Evolutionary conservation across 2,329 filamentous ascomycete species (phyloP).

Genomic region (Aspergillus transmontanensis): DNA sequence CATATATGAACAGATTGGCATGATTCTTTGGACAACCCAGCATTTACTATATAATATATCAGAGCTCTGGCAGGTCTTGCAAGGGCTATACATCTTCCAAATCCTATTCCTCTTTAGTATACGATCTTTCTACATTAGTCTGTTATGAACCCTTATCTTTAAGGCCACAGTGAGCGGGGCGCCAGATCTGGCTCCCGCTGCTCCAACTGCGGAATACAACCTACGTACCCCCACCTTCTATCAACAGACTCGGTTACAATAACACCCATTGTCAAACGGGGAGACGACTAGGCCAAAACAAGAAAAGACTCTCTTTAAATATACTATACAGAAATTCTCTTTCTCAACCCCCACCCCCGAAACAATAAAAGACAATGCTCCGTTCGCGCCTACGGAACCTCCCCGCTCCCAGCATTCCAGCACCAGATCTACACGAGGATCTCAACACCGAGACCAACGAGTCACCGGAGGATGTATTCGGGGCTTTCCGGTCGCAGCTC

Average conservation of each 20-base stretch:
- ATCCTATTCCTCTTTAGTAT: neutral
- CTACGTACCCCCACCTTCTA: neutral
- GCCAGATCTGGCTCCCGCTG: neutral
- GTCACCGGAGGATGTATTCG: too few relatives aligned
- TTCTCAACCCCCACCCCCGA: neutral
- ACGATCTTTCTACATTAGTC: neutral
- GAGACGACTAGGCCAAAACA: neutral
- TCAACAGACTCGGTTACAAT: neutral
- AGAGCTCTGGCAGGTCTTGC: neutral
- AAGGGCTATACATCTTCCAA: neutral
- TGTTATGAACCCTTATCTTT: neutral
- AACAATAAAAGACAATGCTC: neutral
- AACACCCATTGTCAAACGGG: neutral
- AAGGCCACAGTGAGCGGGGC: neutral
- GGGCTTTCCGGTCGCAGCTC: too few relatives aligned
- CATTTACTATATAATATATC: conserved; percentile 2
- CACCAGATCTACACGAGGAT: too few relatives aligned
- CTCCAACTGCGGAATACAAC: too few relatives aligned
- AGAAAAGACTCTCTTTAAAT: too few relatives aligned
- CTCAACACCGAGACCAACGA: too few relatives aligned
- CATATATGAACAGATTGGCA: conserved; percentile 7
- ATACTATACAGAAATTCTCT: neutral
- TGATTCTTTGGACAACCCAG: neutral
- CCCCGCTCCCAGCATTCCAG: too few relatives aligned
- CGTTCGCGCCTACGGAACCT: neutral